Evolutionary conservation across 1,284 basidiomycete species (phyloP).

Genomic region (Puccinia triticina): DNA sequence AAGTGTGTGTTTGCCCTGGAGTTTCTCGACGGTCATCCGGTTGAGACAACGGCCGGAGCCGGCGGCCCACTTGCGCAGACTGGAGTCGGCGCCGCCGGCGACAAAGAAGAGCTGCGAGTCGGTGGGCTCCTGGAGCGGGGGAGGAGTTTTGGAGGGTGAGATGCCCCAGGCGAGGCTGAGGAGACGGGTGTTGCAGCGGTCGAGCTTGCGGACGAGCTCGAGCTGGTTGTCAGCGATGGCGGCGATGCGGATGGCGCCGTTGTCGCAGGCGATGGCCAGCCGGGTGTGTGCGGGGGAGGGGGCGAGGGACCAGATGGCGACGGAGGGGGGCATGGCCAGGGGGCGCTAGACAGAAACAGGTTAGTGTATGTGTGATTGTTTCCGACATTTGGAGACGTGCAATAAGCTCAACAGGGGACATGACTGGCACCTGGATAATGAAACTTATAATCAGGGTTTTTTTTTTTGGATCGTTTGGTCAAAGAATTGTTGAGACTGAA

Average conservation of each 20-base stretch:
- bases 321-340: conserved; percentile 78
- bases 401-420: conserved; percentile 91
- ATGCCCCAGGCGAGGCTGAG: conserved; percentile 94
- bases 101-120: conserved; percentile 83
- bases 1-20: conserved; percentile 79
- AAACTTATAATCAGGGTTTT: not conserved
- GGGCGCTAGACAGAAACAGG: too few species aligned
- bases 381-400: conserved; percentile 84
- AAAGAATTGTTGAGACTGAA: not conserved
- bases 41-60: too few species aligned
- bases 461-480: too few species aligned
- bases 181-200: too few species aligned
- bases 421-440: conserved; percentile 51
- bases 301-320: too few species aligned
- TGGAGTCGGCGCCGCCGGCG: too few species aligned
- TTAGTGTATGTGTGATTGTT: too few species aligned
- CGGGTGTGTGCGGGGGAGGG: too few species aligned
- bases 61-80: too few species aligned
- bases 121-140: conserved; percentile 67
- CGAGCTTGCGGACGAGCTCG: conserved; percentile 72
- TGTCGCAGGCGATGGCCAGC: conserved; percentile 89
- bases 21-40: conserved; percentile 70
- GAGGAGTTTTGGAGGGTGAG: conserved; percentile 55
- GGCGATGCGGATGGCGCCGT: conserved; percentile 79
- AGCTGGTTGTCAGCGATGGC: conserved; percentile 73